phyloP scores from a whole-genome alignment of 2,329 filamentous ascomycete species.

The Claviceps spartinae region DNA sequence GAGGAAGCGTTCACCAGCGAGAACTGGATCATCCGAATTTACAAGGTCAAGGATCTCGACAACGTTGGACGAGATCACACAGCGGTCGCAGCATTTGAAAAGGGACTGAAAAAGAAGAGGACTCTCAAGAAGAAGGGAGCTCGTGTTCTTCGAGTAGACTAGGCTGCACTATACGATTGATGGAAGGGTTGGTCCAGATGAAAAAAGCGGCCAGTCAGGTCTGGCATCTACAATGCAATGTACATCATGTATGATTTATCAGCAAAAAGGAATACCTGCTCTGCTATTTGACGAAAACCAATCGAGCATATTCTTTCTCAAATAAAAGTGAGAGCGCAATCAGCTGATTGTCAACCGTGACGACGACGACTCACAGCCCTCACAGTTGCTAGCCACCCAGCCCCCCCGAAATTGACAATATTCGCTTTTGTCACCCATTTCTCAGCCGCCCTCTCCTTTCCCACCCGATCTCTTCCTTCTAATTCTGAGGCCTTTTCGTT shows the following conservation, averaged over 20 bases:
- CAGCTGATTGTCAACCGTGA: constrained; percentile 1
- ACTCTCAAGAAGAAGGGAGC: constrained; percentile 57
- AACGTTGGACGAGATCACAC: constrained; percentile 86
- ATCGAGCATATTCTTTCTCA: not conserved
- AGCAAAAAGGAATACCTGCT: constrained; percentile 3
- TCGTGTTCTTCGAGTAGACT: constrained; percentile 59
- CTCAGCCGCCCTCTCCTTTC: not conserved
- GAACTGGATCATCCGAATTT: constrained; percentile 99
- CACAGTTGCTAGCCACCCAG: not conserved
- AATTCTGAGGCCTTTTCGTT: not conserved
- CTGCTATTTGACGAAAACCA: not conserved
- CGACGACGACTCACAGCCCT: not conserved
- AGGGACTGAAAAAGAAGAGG: constrained; percentile 77
- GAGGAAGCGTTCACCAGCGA: constrained; percentile 98
- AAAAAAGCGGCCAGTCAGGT: not conserved
- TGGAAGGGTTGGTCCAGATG: constrained; percentile 10
- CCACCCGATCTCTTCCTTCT: not conserved
- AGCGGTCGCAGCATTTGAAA: constrained; percentile 54
- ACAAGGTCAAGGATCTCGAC: constrained; percentile 98
- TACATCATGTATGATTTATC: constrained; percentile 23
- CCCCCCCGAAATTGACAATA: not conserved
- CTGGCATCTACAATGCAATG: constrained; percentile 19
- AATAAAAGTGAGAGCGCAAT: not conserved
- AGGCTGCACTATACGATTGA: constrained; percentile 15
- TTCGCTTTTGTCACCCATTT: not conserved